Percentiles rank a stretch among this genome's conserved stretches.
phyloP scores from a whole-genome alignment of 164 flowering plant genomes.

The Aristolochia fimbriata region DNA sequence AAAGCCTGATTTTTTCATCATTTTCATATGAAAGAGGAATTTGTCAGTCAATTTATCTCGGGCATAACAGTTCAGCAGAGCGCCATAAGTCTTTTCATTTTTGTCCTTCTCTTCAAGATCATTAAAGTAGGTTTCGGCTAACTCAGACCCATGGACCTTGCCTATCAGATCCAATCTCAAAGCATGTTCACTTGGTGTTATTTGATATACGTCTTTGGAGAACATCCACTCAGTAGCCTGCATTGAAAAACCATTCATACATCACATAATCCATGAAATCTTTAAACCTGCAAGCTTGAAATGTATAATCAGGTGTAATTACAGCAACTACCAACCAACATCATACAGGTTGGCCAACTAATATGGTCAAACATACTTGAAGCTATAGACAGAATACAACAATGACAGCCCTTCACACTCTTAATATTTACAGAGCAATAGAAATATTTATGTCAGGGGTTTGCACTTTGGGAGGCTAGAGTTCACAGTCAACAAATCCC shows the following conservation, averaged over 20 bases:
- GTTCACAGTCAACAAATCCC: too few relatives aligned
- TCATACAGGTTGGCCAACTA: too few relatives aligned
- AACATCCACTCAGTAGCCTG: slow-evolving; percentile 87
- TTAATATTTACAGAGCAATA: too few relatives aligned
- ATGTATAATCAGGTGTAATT: too few relatives aligned
- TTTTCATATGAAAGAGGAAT: slow-evolving; percentile 29
- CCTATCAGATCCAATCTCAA: slow-evolving; percentile 26
- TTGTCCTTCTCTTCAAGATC: slow-evolving; percentile 13
- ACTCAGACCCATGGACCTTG: slow-evolving; percentile 26
- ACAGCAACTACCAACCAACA: too few relatives aligned
- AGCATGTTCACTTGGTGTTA: slow-evolving; percentile 33
- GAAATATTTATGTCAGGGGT: too few relatives aligned
- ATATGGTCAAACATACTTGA: too few relatives aligned
- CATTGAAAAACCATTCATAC: slow-evolving; percentile 2
- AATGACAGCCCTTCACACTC: too few relatives aligned
- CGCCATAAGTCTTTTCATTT: slow-evolving; percentile 17
- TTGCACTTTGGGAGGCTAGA: too few relatives aligned
- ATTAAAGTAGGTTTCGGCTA: slow-evolving; percentile 32
- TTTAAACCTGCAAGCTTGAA: too few relatives aligned
- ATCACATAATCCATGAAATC: too few relatives aligned
- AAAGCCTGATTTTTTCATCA: slow-evolving; percentile 24
- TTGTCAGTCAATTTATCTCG: slow-evolving; percentile 21
- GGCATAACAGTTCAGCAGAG: slow-evolving; percentile 35
- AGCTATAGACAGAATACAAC: too few relatives aligned
- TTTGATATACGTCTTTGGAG: slow-evolving; percentile 16